Percentiles rank a stretch among this genome's conserved stretches.
phyloP scores from a whole-genome alignment of 345 rosid genomes.

The Populus deltoides region DNA sequence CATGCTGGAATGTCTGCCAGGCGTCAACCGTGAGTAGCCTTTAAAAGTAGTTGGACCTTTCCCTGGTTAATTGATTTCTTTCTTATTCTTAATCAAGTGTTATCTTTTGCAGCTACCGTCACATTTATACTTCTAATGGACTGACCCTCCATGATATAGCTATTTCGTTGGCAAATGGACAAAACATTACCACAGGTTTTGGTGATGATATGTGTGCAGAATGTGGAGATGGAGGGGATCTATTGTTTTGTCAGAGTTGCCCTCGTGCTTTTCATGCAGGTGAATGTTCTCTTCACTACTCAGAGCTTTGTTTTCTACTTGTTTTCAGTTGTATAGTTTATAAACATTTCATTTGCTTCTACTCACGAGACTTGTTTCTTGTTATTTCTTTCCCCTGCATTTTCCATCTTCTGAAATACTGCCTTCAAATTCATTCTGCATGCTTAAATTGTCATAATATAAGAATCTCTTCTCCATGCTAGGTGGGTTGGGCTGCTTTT shows the following conservation, averaged over 20 bases:
- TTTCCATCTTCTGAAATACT: not conserved
- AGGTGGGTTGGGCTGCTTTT: not conserved
- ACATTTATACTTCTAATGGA: constrained; percentile 81
- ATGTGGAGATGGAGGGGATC: constrained; percentile 84
- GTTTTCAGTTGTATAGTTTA: not conserved
- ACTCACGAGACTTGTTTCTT: not conserved
- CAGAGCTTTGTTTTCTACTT: not conserved
- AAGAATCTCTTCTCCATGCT: not conserved
- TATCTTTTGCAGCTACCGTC: constrained; percentile 67
- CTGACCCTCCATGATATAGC: constrained; percentile 93
- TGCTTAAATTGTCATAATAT: not conserved
- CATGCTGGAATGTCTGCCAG: constrained; percentile 99
- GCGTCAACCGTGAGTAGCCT: constrained; percentile 90
- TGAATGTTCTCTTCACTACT: constrained; percentile 24
- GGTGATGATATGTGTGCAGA: constrained; percentile 86
- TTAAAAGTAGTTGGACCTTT: constrained; percentile 3
- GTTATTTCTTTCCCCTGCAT: not conserved
- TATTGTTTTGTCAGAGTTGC: constrained; percentile 72
- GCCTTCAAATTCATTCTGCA: not conserved
- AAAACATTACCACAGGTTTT: constrained; percentile 53
- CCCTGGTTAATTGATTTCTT: constrained; percentile 8
- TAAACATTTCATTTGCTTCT: not conserved
- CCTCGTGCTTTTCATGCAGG: constrained; percentile 92
- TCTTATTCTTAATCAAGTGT: constrained; percentile 7
- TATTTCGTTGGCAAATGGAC: constrained; percentile 75